Evolutionary conservation across 2,329 filamentous ascomycete species (phyloP), one percentile per base, ranked within the genome.

Genomic region (Fonsecaea nubica): DNA sequence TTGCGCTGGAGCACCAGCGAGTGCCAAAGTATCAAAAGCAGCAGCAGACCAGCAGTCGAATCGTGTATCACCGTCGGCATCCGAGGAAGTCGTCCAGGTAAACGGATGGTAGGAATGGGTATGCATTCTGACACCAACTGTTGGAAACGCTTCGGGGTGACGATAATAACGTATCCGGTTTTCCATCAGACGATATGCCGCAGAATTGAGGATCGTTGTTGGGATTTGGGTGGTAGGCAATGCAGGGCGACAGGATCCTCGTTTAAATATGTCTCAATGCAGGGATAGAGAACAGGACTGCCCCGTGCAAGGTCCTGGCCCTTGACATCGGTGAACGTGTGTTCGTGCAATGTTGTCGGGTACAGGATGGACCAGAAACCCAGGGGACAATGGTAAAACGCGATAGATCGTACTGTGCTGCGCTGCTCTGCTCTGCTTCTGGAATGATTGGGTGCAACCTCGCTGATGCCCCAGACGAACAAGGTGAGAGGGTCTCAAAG

Each of bases 381-480:
- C 21, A 7, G 25, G 45, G 45, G 18, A 25, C 45, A 8, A 25
- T 50, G 8, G 21, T 50, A 12, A 21, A 21, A 10, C 45, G 18
- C 13, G 45, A 25, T 18, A 42, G 40, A n/a, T 42, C 45, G 45
- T 50, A 13, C 21, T 21, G 18, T 25, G 45, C 45, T 50, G 45
- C 18, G 45, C 45, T 50, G 50, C 33, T 48, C 30, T 58, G 50
- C 50, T 66, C 10, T 45, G 58, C 42, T 63, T 50, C 10, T 10
- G 45, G 9, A 25, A 50, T 50, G 40, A 9, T 25, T 25, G 3
- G 45, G 18, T 63, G 62, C 64, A 60, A 63, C 54, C 68, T 68
- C 65, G 65, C 65, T 68, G 68, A 70, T 67, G 68, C 68, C 65
- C 65, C 68, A 68, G 63, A 58, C 36, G 55, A 60, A 32, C 30